Conservation (phyloP, 495 filamentous ascomycete genomes). For the Barbatosphaeria neglecta region DNA sequence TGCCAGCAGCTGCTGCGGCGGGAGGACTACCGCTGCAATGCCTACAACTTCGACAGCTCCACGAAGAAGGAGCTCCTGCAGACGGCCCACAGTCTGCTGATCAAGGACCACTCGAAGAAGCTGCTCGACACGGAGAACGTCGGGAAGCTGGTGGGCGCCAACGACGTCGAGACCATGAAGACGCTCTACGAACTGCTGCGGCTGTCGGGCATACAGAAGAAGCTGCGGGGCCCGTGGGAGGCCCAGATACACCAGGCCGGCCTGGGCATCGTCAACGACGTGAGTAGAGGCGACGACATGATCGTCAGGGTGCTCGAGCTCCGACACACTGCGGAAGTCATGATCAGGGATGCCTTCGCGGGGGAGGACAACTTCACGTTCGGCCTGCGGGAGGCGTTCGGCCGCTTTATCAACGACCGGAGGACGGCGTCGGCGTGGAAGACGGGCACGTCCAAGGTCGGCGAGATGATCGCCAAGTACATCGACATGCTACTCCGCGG, state of each 20-base stretch:
- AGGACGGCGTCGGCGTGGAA: slow-evolving; percentile 57
- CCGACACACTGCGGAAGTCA: slow-evolving; percentile 66
- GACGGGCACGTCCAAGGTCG: slow-evolving; percentile 81
- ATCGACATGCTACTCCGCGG: slow-evolving; percentile 82
- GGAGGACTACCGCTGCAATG: slow-evolving; percentile 63
- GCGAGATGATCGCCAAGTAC: slow-evolving; percentile 97
- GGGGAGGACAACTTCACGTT: slow-evolving; percentile 63
- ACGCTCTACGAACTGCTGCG: slow-evolving; percentile 70
- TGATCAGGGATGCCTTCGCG: slow-evolving; percentile 60
- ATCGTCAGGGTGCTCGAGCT: slow-evolving; percentile 70
- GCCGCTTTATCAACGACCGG: slow-evolving; percentile 78
- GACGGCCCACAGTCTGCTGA: slow-evolving; percentile 54
- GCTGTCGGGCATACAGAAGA: slow-evolving; percentile 46
- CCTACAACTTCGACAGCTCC: slow-evolving; percentile 66
- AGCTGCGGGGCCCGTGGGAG: slow-evolving; percentile 61
- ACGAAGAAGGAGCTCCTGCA: slow-evolving; percentile 67
- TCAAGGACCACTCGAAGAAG: slow-evolving; percentile 47
- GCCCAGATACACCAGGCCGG: slow-evolving; percentile 70
- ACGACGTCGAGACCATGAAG: slow-evolving; percentile 53
- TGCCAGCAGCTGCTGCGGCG: slow-evolving; percentile 52
- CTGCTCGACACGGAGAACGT: slow-evolving; percentile 53
- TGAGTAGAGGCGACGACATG: slow-evolving; percentile 71
- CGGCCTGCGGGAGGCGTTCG: slow-evolving; percentile 71
- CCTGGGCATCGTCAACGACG: slow-evolving; percentile 66
- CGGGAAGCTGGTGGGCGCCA: slow-evolving; percentile 52